Percentiles rank a stretch among this genome's conserved stretches.
phyloP scores from a whole-genome alignment of 345 rosid genomes.

The Pugionium cornutum region DNA sequence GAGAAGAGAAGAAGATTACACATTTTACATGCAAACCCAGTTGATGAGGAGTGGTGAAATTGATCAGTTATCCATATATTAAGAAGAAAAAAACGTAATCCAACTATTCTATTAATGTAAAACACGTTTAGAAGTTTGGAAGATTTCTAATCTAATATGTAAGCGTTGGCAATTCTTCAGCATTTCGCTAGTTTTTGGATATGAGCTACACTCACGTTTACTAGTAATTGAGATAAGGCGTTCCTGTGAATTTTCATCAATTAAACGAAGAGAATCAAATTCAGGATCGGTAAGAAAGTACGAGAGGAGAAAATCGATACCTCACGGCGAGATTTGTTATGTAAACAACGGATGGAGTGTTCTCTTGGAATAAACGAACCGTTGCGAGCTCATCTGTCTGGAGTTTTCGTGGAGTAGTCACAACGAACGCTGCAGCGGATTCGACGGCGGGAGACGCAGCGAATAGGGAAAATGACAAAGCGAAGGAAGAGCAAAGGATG shows the following conservation, averaged over 20 bases:
- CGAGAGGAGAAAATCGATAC: slow-evolving; percentile 32
- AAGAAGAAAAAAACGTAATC: not conserved
- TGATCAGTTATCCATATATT: not conserved
- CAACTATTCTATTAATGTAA: not conserved
- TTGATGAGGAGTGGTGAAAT: not conserved
- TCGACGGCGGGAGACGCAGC: slow-evolving; percentile 57
- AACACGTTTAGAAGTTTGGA: no score
- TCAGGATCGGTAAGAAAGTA: no score
- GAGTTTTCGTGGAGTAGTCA: slow-evolving; percentile 62
- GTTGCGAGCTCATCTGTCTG: slow-evolving; percentile 90
- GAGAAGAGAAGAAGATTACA: not conserved
- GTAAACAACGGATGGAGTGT: slow-evolving; percentile 95
- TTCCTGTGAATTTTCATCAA: not conserved
- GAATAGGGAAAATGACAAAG: slow-evolving; percentile 62
- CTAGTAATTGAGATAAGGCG: no score
- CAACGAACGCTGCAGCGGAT: slow-evolving; percentile 60
- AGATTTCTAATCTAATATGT: no score
- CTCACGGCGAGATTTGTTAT: slow-evolving; percentile 89
- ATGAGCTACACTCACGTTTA: no score
- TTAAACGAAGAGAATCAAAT: no score
- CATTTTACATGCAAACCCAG: not conserved
- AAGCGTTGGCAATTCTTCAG: no score
- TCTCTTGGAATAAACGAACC: slow-evolving; percentile 86
- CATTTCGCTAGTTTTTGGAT: no score
- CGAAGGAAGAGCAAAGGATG: slow-evolving; percentile 65